Base-by-base conservation (phyloP, 2,329 filamentous ascomycete genomes). In the Fusarium nematophilum region DNA sequence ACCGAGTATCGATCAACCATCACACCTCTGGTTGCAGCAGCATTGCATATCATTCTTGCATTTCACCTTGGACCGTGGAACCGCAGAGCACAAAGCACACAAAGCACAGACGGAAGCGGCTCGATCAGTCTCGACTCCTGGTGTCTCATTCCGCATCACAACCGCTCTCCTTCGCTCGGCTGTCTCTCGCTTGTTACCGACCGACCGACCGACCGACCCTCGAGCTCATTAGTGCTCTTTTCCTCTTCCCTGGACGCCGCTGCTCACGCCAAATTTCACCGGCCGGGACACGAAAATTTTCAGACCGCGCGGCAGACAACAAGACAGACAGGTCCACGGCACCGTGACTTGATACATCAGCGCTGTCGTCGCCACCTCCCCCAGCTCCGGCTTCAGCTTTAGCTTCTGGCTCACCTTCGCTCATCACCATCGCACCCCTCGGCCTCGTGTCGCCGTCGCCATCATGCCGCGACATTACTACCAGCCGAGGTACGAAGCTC, bases 381-480 rank as follows among this genome's bases (percentile, higher is more conserved):
- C 49, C 54, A 39, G 29, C 25, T 33, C 37, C 38, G 46, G 51
- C 21, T 21, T 21, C 21, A 6, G 21, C 21, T 21, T 6, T 21
- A 6, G 21, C 21, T 21, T 21, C 21, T 21, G 21, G 21, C 53
- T 40, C 26, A 49, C 55, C 37, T 31, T 59, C 39, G 37, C 43
- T 45, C 48, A 34, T 53, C 60, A 40, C 29, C 40, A 36, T 46
- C 10, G 48, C 46, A 44, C 21, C 21, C n/a, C 21, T 21, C 21
- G 21, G 21, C 21, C 21, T 21, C 21, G 4, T 21, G 31, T 33
- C 29, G 29, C 53, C 23, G n/a, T 38, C 39, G 14, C 53, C 66
- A 63, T 44, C 48, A 71, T 73, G 70, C 55, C 69, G 34, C 68
- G 67, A 49, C 66, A 66, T 54, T 69, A 69, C 39, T 70, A 70